These are phyloP conservation scores for Nevesoporus exiguus DNA, from an alignment of 768 basidiomycete species.

Conservation along the genomic window DNA sequence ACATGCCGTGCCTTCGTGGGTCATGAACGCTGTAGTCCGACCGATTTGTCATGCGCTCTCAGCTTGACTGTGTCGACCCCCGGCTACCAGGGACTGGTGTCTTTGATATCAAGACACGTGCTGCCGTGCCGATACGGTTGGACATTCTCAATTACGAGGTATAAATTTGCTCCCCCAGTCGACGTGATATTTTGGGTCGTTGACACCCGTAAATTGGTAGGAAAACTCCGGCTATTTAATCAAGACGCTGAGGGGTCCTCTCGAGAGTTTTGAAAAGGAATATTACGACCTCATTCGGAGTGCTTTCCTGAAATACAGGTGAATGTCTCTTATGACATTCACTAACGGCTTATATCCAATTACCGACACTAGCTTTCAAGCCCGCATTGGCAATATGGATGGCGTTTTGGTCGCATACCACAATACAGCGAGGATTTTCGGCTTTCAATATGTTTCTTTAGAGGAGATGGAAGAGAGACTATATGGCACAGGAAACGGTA, in stretches of 20 bases:
- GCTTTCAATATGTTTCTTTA: conserved; percentile 90
- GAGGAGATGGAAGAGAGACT: conserved; percentile 83
- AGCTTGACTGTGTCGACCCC: conserved; percentile 82
- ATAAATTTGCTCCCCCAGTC: neutral
- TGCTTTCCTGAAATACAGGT: conserved; percentile 94
- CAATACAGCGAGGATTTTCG: conserved; percentile 83
- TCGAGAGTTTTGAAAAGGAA: conserved; percentile 87
- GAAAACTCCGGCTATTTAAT: conserved; percentile 82
- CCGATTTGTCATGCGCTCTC: conserved; percentile 85
- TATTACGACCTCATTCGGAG: conserved; percentile 93
- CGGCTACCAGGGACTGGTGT: conserved; percentile 86
- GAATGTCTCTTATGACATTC: neutral
- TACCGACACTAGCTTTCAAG: conserved; percentile 76
- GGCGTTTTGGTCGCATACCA: conserved; percentile 88
- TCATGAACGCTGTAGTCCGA: conserved; percentile 28
- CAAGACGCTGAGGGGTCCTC: conserved; percentile 52
- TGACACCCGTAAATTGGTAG: conserved; percentile 31
- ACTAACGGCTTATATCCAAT: neutral
- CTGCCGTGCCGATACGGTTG: conserved; percentile 76
- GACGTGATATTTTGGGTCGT: neutral
- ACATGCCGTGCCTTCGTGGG: neutral
- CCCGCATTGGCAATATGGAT: conserved; percentile 95
- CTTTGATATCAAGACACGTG: conserved; percentile 96
- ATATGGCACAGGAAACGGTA: conserved; percentile 58
- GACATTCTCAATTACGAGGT: conserved; percentile 84